phyloP scores from a whole-genome alignment of 2,329 filamentous ascomycete species.

The Exophiala oligosperma region DNA sequence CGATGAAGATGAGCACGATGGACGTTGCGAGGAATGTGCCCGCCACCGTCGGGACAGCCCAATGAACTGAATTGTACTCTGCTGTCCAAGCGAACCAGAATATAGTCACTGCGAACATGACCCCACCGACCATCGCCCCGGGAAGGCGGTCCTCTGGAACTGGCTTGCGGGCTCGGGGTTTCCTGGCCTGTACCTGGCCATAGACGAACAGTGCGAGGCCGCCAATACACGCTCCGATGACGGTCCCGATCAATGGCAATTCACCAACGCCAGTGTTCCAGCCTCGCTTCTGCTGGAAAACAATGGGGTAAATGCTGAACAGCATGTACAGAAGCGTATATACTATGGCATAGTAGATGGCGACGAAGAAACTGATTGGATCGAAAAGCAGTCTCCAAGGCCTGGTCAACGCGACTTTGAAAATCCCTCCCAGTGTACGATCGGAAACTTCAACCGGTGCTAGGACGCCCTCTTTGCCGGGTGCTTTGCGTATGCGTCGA shows the following conservation, averaged over 20 bases:
- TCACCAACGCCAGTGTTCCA: conserved; percentile 44
- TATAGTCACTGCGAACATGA: conserved; percentile 43
- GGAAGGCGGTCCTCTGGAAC: conserved; percentile 43
- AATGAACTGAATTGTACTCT: conserved; percentile 15
- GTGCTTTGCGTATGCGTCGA: conserved; percentile 34
- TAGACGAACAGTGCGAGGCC: conserved; percentile 40
- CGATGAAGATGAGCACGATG: too few relatives aligned
- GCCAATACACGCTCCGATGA: conserved; percentile 44
- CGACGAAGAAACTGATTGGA: too few relatives aligned
- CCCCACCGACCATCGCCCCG: conserved; percentile 46
- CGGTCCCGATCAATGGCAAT: conserved; percentile 46
- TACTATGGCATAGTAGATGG: too few relatives aligned
- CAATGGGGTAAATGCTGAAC: conserved; percentile 28
- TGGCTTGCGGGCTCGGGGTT: conserved; percentile 3
- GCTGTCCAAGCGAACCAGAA: conserved; percentile 47
- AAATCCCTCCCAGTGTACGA: too few relatives aligned
- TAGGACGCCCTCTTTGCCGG: too few relatives aligned
- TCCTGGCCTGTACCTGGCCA: conserved; percentile 37
- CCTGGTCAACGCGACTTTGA: too few relatives aligned
- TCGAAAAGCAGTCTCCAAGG: too few relatives aligned
- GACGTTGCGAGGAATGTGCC: neutral
- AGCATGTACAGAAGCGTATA: conserved; percentile 34
- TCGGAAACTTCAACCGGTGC: too few relatives aligned
- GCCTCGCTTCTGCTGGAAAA: conserved; percentile 46
- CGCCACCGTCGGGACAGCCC: neutral